Base-by-base conservation (phyloP, 352 stramenopile genomes). In the Globisporangium heterothallicum region DNA sequence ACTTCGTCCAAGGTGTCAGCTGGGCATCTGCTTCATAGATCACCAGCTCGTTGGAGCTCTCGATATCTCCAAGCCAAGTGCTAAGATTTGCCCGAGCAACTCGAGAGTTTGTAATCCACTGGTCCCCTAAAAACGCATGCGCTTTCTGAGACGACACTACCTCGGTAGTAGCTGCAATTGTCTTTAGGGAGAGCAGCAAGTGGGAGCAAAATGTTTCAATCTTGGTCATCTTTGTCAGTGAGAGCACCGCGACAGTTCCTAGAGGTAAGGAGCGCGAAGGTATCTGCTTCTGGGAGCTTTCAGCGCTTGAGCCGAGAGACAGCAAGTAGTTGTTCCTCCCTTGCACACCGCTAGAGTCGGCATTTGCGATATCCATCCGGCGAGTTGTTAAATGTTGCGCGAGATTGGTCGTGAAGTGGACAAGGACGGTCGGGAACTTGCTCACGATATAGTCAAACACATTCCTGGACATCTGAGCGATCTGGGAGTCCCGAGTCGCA, bases 391-490 rank as follows among this genome's bases (percentile, higher is more conserved):
- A 60, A 6, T 75, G 74, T 42, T 74, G 72, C 1, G 79, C 81
- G 13, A 92, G 47, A 26, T 76, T 86, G 14, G 78, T 90, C 14
- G 84, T 94, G 27, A 94, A 92, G 47, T 92, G 78, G 40, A 92
- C 58, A 10, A 94, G 53, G 1, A 92, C 84, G 0, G 63, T 78
- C 19, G 84, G 81, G 27, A 80, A 56, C 10, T 72, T 66, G 42
- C 64, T 85, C 43, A 94, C 74, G 16, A 94, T 66, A 49, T 84
- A 94, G 56, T 94, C 84, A 36, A 94, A 92, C 21, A 94, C 81
- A 48, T 83, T 85, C 8, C 82, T 70, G 2, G 84, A 84, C 84
- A 94, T 94, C 44, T 90, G 73, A n/a, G 81, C 84, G 42, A 94
- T 90, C 48, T 92, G 79, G 0, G 79, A 94, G 53, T 94, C 84